Evolutionary conservation across 108 stramenopile species (phyloP).

Genomic region (Mayamaea pseudoterrestris): DNA sequence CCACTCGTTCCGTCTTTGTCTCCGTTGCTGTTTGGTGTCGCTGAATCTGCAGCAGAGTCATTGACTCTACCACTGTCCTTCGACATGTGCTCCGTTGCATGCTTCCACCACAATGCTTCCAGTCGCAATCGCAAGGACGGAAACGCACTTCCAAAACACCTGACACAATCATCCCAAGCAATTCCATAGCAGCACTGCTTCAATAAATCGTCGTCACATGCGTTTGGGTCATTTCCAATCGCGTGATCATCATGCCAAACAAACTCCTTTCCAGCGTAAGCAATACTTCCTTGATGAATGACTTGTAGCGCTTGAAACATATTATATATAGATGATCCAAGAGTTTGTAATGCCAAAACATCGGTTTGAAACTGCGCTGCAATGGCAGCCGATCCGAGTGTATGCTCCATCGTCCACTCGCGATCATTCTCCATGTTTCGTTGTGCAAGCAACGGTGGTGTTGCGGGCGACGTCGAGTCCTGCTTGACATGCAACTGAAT

Average conservation of each 20-base stretch:
- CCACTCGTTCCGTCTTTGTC: constrained; percentile 1
- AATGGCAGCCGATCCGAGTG: constrained; percentile 32
- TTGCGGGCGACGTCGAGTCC: no score
- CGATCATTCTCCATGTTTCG: constrained; percentile 12
- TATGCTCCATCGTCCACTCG: constrained; percentile 37
- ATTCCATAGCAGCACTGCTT: constrained; percentile 12
- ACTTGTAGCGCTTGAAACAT: constrained; percentile 46
- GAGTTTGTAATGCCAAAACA: constrained; percentile 37
- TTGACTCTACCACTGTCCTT: not conserved
- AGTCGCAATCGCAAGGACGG: constrained; percentile 25
- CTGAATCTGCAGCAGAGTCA: not conserved
- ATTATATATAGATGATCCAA: constrained; percentile 30
- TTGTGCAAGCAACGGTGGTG: no score
- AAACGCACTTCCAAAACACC: constrained; percentile 41
- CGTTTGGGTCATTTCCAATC: constrained; percentile 5
- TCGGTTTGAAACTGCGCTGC: constrained; percentile 69
- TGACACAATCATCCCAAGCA: constrained; percentile 65
- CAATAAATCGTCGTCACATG: constrained; percentile 3
- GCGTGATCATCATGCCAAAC: constrained; percentile 19
- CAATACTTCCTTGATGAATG: constrained; percentile 34
- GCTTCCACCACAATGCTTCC: constrained; percentile 22
- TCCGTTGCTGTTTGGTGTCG: not conserved
- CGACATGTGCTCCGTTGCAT: no score
- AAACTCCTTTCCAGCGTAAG: constrained; percentile 23
- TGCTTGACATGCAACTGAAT: constrained; percentile 20